Evolutionary conservation across 768 basidiomycete species (phyloP), one percentile per base, ranked within the genome.

Genomic region (Chalciporus sphaerocephalus): DNA sequence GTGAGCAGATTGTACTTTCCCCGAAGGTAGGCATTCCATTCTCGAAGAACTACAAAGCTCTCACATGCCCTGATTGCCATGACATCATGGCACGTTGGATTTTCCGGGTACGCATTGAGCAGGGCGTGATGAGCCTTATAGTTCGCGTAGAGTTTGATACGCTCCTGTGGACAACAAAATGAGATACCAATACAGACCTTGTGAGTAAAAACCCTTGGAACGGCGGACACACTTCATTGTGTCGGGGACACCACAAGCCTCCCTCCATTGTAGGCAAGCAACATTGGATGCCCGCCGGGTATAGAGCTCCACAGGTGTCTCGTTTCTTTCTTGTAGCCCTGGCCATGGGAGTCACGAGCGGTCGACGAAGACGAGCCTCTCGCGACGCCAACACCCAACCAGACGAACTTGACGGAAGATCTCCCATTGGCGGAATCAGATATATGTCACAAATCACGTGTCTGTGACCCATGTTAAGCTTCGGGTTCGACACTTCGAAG

Each of bases 81-180:
- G 0, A 47, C 18, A 46, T 59, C 60, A 27, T 49, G 47, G 47
- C 62, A 67, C 15, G 61, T 49, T 6, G 52, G 56, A 24, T 61
- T 32, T 13, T 65, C 60, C 4, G 59, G 58, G 18, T 62, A 59
- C 23, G 52, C 58, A 27, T 64, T 51, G 35, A 71, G 63, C 20
- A 62, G 56, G 20, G 55, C 48, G 42, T 65, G 66, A 27, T 64
- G 59, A 10, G 56, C 41, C 42, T 71, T 71, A 51, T 71, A 70
- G 25, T 62, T 66, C 38, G 52, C 39, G 52, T 71, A 70, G 9
- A 71, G 53, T 44, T 65, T 71, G 22, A 61, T 55, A n/a, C 70
- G 61, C 44, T 70, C 65, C 67, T 53, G 35, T 20, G 21, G 6
- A 20, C 27, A 11, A 13, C 11, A 34, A 34, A 41, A 22, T 32